Evolutionary conservation across 2,329 filamentous ascomycete species (phyloP).

Genomic region (Elsinoe perseae): DNA sequence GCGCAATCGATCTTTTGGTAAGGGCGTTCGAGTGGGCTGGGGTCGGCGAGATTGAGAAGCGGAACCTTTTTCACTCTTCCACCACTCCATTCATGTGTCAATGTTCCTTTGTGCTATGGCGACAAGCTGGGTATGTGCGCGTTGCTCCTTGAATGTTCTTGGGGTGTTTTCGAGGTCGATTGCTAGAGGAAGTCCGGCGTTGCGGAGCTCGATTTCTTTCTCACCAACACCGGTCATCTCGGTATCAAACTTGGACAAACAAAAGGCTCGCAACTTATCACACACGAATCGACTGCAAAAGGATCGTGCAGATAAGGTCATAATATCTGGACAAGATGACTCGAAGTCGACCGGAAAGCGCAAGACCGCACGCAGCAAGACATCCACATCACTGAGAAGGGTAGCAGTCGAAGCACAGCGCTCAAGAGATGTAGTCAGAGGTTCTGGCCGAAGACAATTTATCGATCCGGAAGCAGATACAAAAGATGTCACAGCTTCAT

Average conservation of each 20-base stretch:
- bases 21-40: conserved; percentile 5
- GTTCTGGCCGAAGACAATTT: conserved; percentile 36
- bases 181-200: not conserved
- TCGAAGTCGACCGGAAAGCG: conserved; percentile 32
- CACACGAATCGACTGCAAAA: not conserved
- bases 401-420: conserved; percentile 79
- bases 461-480: conserved; percentile 41
- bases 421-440: conserved; percentile 47
- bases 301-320: not conserved
- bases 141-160: not conserved
- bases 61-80: not conserved
- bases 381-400: conserved; percentile 70
- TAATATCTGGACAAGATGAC: not conserved
- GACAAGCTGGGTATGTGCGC: conserved; percentile 14
- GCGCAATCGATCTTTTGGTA: not conserved
- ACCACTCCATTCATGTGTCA: conserved; percentile 3
- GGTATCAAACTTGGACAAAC: not conserved
- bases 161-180: not conserved
- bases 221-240: not conserved
- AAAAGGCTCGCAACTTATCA: not conserved
- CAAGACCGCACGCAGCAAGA: conserved; percentile 43
- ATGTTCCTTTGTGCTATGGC: not conserved
- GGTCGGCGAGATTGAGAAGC: not conserved
- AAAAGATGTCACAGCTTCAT: conserved; percentile 54
- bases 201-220: not conserved